These are phyloP conservation scores for Carex pumila DNA, from an alignment of 176 grass and related monocot genomes.

Conservation along the genomic window DNA sequence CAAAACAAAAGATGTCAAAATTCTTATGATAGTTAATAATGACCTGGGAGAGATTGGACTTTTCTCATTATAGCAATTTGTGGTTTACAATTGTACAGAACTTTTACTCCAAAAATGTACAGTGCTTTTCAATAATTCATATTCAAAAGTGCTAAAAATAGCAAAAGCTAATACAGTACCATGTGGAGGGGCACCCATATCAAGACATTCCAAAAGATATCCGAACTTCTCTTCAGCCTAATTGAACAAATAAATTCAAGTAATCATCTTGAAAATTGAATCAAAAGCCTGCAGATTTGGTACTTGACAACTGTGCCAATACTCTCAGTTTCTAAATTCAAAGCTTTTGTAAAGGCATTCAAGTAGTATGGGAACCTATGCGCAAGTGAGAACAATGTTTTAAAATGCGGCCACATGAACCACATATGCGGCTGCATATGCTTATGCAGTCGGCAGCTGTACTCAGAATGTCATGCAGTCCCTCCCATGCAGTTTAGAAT, in stretches of 20 bases:
- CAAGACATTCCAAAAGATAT: slow-evolving; percentile 83
- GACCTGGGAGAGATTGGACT: neutral
- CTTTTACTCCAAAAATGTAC: neutral
- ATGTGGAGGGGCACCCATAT: slow-evolving; percentile 93
- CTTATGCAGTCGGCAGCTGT: too few species aligned
- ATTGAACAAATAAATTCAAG: slow-evolving; percentile 2
- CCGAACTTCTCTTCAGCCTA: slow-evolving; percentile 98
- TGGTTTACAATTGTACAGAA: neutral
- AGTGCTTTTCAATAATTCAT: neutral
- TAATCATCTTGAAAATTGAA: neutral
- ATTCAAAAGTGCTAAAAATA: neutral
- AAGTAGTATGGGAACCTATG: neutral
- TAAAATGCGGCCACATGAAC: too few species aligned
- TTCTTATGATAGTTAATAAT: neutral
- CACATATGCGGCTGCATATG: too few species aligned
- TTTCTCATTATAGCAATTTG: neutral
- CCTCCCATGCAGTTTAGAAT: too few species aligned
- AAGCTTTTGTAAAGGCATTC: neutral
- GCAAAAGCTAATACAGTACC: slow-evolving; percentile 35
- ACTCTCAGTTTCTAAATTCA: neutral
- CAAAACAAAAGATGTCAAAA: neutral
- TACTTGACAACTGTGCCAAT: neutral
- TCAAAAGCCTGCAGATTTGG: neutral
- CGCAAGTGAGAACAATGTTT: too few species aligned
- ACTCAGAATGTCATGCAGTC: too few species aligned